Evolutionary conservation across 257 asterid species (phyloP).

Genomic region (Phtheirospermum japonicum): DNA sequence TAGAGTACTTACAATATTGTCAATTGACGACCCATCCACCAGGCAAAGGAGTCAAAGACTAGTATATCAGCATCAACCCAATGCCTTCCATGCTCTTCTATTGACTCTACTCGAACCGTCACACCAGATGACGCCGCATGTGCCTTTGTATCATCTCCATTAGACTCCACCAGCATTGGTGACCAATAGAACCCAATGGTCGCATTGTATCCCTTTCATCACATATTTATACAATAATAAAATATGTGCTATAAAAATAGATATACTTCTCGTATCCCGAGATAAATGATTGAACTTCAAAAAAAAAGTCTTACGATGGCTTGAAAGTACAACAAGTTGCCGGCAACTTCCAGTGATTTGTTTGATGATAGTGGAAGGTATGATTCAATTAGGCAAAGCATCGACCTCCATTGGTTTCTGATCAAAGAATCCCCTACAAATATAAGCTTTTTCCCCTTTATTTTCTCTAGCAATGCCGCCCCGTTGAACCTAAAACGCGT

Average conservation of each 20-base stretch:
- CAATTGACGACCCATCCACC: constrained; percentile 62
- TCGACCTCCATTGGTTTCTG: constrained; percentile 61
- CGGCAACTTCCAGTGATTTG: constrained; percentile 6
- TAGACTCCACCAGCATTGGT: constrained; percentile 79
- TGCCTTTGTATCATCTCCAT: constrained; percentile 52
- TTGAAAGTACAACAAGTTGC: constrained; percentile 33
- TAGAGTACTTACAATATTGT: constrained; percentile 48
- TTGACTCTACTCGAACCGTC: constrained; percentile 38
- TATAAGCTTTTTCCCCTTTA: constrained; percentile 58
- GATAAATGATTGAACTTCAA: no score
- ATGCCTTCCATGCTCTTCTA: constrained; percentile 69
- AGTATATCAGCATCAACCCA: constrained; percentile 84
- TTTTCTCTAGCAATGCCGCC: constrained; percentile 46
- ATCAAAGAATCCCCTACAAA: constrained; percentile 76
- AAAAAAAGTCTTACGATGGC: constrained; percentile 36
- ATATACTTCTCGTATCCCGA: no score
- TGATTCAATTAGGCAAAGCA: constrained; percentile 61
- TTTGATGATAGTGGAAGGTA: constrained; percentile 37
- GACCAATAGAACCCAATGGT: constrained; percentile 85
- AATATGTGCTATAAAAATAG: background rate
- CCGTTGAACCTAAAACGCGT: constrained; percentile 49
- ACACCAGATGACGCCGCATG: constrained; percentile 47
- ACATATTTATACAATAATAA: background rate
- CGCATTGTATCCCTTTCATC: constrained; percentile 63
- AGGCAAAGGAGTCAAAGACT: constrained; percentile 63